Evolutionary conservation across 129 eudicot genomes (phyloP), one percentile per base, ranked within the genome.

Genomic region (Mikania micrantha): DNA sequence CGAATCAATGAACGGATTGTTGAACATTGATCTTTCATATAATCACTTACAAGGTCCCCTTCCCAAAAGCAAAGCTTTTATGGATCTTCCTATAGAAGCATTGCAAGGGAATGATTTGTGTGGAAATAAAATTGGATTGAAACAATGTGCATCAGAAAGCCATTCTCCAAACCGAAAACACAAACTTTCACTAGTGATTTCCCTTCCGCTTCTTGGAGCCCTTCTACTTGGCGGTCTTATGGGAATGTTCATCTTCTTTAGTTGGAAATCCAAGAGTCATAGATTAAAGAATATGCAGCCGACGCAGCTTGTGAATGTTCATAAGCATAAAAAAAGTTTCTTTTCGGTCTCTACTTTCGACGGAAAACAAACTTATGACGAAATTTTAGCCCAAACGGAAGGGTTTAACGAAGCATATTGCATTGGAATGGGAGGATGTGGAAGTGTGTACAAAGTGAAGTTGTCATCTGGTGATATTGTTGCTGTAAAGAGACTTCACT

Each of bases 391-490:
- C 27, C 73, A 52, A 8, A 78, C 82, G 1, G 42, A 70, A 9
- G 64, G 54, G 20, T 77, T 77, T 44, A 74, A 70, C 21, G 67
- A 24, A n/a, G 69, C 50, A n/a, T 72, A 71, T 56, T 65, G 77
- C 73, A 78, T 78, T 1, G 82, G 82, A 15, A 41, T 12, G 39
- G 82, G 82, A 5, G 82, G 69, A 9, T 58, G 16, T 34, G 82
- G 78, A 70, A 71, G 77, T 3, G 78, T 78, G 7, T 78, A 71
- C 57, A 78, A 65, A 62, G 81, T 74, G 11, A 38, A 28, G 34
- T 34, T 69, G 59, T 25, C 57, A 29, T 64, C 58, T 0, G 72
- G 77, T 56, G 60, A 72, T 16, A 56, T 13, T 6, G 34, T 71
- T 15, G 74, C 82, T 1, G 45, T 64, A 8, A 71, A 71, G 44